Conservation (phyloP, 192 early-diverging fungal species). For the Geosiphon pyriformis region DNA sequence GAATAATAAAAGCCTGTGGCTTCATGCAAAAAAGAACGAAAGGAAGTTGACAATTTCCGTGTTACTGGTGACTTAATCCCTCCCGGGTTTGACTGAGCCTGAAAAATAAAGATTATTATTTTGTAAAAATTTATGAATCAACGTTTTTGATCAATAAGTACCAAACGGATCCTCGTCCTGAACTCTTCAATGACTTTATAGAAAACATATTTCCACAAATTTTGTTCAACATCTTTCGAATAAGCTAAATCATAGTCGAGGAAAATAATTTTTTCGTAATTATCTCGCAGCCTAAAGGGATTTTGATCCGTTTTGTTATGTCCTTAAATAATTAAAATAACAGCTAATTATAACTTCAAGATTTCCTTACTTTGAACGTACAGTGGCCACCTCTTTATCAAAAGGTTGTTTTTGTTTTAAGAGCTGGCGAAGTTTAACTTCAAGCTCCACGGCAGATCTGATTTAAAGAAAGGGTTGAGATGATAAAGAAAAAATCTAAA, state of each 20-base stretch:
- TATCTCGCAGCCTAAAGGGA: slow-evolving; percentile 36
- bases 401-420: slow-evolving; percentile 17
- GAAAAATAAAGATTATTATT: not conserved
- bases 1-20: slow-evolving; percentile 49
- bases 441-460: slow-evolving; percentile 25
- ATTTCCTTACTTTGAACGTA: slow-evolving; percentile 19
- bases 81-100: not conserved
- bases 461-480: no score
- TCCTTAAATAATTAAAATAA: no score
- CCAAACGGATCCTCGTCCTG: slow-evolving; percentile 35
- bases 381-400: slow-evolving; percentile 21
- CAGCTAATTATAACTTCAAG: not conserved
- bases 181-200: slow-evolving; percentile 49
- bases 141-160: slow-evolving; percentile 24
- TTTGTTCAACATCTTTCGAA: slow-evolving; percentile 42
- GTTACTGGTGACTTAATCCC: not conserved
- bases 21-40: slow-evolving; percentile 45
- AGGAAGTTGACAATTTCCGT: slow-evolving; percentile 36
- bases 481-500: not conserved
- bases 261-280: slow-evolving; percentile 40
- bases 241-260: slow-evolving; percentile 40
- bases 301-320: not conserved
- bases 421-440: slow-evolving; percentile 14
- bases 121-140: no score
- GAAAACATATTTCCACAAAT: slow-evolving; percentile 46